Base-by-base conservation (phyloP, 202 grass and related monocot species). In the Panicum virgatum region DNA sequence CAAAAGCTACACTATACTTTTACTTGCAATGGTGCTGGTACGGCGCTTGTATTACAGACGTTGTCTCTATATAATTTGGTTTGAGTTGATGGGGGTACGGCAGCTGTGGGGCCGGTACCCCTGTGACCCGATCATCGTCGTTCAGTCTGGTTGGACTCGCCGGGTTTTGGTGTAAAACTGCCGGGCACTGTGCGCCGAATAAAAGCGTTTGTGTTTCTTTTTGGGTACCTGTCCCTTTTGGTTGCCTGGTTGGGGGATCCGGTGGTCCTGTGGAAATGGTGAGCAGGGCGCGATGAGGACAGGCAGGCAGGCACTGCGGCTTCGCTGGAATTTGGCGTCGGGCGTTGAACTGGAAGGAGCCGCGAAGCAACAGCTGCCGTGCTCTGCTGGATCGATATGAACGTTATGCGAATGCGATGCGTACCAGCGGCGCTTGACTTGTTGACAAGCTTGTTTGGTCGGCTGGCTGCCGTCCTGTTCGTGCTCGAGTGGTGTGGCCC, bases 1-100 rank as follows among this genome's bases (percentile, higher is more conserved):
- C 9, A 50, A 40, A 47, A 48, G 59, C 32, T 73, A 29, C 27
- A 19, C 36, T 68, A 46, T 27, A 18, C 43, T 50, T 66, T 83
- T 59, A 40, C 40, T 76, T 59, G 63, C 23, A 54, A 54, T 77
- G 68, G 52, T 74, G 7, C 43, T 30, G n/a, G 82, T 70, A 62
- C 40, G 61, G 25, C 25, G 20, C 75, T 62, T 87, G 45, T 69
- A 61, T 67, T 84, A 36, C 73, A 80, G 86, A 53, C 26, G 19
- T 36, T 13, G n/a, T n/a, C n/a, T n/a, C 57, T 52, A 34, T 38
- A 66, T 50, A 75, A 44, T 84, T 80, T 13, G 15, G 56, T 56
- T 72, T 32, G 51, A 72, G 66, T 83, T 60, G 86, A 61, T 80
- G 25, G 34, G 12, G 44, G n/a, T 29, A 9, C 20, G 46, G 42